These are phyloP conservation scores for Strobilomyces confusus DNA, from an alignment of 768 basidiomycete genomes.

Conservation along the genomic window DNA sequence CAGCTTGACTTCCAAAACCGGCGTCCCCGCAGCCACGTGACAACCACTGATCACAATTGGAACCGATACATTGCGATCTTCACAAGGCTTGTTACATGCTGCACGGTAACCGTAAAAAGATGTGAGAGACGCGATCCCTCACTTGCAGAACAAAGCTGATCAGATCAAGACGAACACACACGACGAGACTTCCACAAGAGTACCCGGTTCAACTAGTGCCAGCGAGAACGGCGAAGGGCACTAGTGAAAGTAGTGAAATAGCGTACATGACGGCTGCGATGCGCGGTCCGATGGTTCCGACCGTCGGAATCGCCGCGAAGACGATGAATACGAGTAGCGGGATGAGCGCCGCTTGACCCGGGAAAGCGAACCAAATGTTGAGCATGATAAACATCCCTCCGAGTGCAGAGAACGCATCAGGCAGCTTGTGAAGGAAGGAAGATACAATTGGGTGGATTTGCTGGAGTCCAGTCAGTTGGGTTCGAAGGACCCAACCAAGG, in stretches of 20 bases:
- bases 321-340: background rate
- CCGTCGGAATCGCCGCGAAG: background rate
- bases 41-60: background rate
- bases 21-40: constrained; percentile 11
- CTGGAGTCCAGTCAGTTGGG: background rate
- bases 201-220: background rate
- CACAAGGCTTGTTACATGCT: too few relatives aligned
- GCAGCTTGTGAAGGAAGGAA: background rate
- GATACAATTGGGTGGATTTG: background rate
- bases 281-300: background rate
- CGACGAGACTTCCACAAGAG: background rate
- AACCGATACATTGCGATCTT: too few relatives aligned
- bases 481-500: background rate
- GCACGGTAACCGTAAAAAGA: too few relatives aligned
- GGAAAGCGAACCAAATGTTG: background rate
- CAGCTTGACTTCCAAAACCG: constrained; percentile 10
- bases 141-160: too few relatives aligned
- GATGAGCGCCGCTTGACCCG: background rate
- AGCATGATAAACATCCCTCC: background rate
- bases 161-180: background rate
- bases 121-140: too few relatives aligned
- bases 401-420: background rate
- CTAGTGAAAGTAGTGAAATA: background rate
- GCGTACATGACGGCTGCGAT: background rate
- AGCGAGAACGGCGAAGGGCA: background rate